Evolutionary conservation across 179 eudicot species (phyloP).

Genomic region (Spergularia azorica): DNA sequence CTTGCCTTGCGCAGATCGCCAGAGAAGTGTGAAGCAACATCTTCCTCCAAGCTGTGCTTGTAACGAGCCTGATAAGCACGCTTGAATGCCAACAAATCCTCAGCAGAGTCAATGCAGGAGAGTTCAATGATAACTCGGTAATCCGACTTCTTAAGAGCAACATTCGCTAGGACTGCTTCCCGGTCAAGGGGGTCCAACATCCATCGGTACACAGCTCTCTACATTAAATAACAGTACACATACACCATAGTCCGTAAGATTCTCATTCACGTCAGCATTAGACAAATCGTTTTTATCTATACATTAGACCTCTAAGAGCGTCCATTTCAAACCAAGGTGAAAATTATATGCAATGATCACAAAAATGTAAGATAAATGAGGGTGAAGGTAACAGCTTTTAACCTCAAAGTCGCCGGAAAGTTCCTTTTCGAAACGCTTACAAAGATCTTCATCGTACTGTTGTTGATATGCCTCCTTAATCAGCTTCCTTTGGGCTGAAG

Average conservation of each 20-base stretch:
- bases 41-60: slow-evolving; percentile 73
- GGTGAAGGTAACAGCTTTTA: not conserved
- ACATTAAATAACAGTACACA: slow-evolving; percentile 5
- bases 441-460: slow-evolving; percentile 35
- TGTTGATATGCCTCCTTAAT: slow-evolving; percentile 43
- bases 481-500: slow-evolving; percentile 34
- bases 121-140: slow-evolving; percentile 57
- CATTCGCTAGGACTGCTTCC: slow-evolving; percentile 65
- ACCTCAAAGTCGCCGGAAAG: slow-evolving; percentile 51
- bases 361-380: not conserved
- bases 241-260: not conserved
- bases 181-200: slow-evolving; percentile 71
- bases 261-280: not conserved
- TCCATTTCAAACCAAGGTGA: not conserved
- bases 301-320: no score
- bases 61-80: slow-evolving; percentile 72
- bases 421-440: slow-evolving; percentile 39
- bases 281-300: no score
- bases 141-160: slow-evolving; percentile 56
- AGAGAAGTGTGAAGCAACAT: slow-evolving; percentile 55
- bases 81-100: slow-evolving; percentile 60
- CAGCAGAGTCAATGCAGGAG: slow-evolving; percentile 49
- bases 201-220: slow-evolving; percentile 80
- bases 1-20: slow-evolving; percentile 69
- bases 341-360: not conserved